Conservation (phyloP, 139 green algal genomes). For the Gonium pectorale region DNA sequence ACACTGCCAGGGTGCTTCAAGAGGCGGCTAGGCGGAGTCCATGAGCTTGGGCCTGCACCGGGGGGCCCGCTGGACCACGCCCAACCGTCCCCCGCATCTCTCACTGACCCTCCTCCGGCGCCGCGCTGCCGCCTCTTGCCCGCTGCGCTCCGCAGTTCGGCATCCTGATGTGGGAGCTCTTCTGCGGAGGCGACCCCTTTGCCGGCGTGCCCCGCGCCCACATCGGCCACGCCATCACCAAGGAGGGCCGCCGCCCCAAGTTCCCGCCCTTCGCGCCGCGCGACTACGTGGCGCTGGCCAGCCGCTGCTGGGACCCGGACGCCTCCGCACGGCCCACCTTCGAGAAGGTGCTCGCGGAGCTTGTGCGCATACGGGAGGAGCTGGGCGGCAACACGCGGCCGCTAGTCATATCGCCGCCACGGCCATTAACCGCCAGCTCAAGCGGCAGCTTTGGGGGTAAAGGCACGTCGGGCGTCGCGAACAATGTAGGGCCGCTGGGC, state of each 20-base stretch:
- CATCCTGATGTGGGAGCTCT: slow-evolving; percentile 49
- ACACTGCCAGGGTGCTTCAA: not conserved
- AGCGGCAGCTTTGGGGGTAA: too few species aligned
- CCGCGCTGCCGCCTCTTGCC: too few species aligned
- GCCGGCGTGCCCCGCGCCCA: slow-evolving; percentile 47
- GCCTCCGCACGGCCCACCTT: slow-evolving; percentile 41
- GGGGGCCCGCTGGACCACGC: too few species aligned
- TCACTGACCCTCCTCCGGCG: not conserved
- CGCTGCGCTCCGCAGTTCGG: slow-evolving; percentile 8
- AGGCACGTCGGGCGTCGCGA: too few species aligned
- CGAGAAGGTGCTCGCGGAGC: slow-evolving; percentile 39
- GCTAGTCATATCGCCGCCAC: slow-evolving; percentile 20
- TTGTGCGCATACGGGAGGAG: slow-evolving; percentile 37
- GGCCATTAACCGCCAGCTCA: too few species aligned
- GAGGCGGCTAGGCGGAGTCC: too few species aligned
- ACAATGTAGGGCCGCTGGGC: too few species aligned
- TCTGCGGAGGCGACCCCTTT: slow-evolving; percentile 33
- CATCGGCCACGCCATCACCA: slow-evolving; percentile 53
- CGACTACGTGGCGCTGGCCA: slow-evolving; percentile 32
- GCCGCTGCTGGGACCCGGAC: slow-evolving; percentile 51
- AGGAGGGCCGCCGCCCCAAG: slow-evolving; percentile 17
- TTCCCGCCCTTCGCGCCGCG: slow-evolving; percentile 27
- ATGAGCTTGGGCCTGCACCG: too few species aligned
- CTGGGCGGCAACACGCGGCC: slow-evolving; percentile 24
- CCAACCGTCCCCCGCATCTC: not conserved